Evolutionary conservation across 805 yeast genomes (phyloP).

Genomic region (Candida insectorum): DNA sequence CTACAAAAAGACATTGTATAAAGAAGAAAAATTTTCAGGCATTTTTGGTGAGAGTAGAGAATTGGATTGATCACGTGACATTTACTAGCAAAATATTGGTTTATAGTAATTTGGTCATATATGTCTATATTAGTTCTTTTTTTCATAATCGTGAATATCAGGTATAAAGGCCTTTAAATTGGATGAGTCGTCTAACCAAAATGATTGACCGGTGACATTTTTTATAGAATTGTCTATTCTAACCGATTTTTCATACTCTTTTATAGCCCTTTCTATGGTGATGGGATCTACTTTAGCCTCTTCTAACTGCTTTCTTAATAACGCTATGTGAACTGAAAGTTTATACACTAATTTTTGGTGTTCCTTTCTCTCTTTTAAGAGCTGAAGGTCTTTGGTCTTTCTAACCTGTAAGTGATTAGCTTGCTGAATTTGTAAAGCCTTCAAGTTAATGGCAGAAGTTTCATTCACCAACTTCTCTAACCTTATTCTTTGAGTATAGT

Average conservation of each 20-base stretch:
- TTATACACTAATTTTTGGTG: constrained; percentile 48
- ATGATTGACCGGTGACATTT: constrained; percentile 50
- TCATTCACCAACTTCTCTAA: constrained; percentile 34
- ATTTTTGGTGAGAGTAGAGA: too few species aligned
- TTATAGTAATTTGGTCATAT: too few species aligned
- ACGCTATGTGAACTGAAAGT: constrained; percentile 65
- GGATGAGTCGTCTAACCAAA: constrained; percentile 60
- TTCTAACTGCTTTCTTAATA: constrained; percentile 56
- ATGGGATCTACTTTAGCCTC: constrained; percentile 60
- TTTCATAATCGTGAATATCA: constrained; percentile 58
- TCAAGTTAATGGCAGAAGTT: constrained; percentile 33
- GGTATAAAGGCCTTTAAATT: constrained; percentile 52
- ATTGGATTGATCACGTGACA: too few species aligned
- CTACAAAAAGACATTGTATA: constrained; percentile 50
- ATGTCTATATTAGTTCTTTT: constrained; percentile 17
- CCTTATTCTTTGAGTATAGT: constrained; percentile 39
- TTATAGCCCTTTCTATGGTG: constrained; percentile 48
- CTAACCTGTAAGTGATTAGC: constrained; percentile 48
- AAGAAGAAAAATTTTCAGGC: too few species aligned
- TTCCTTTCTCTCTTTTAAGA: constrained; percentile 50
- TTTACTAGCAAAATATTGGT: too few species aligned
- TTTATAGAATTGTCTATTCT: constrained; percentile 54
- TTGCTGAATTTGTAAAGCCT: constrained; percentile 41
- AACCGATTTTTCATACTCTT: constrained; percentile 57
- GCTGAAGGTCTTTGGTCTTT: constrained; percentile 50